Conservation (phyloP, 495 filamentous ascomycete species). For the Xylaria telfairii region DNA sequence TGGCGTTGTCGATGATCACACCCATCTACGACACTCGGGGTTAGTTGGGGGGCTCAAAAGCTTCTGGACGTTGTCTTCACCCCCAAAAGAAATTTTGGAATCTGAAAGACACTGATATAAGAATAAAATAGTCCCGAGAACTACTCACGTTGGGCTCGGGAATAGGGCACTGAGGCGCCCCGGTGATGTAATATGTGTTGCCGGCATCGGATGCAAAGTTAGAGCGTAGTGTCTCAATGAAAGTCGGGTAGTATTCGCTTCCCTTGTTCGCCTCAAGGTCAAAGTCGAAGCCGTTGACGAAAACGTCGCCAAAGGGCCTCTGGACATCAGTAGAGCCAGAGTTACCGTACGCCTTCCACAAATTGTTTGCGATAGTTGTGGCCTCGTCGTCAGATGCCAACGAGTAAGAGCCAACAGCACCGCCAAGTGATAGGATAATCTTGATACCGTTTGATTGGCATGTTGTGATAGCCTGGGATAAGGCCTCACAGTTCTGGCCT, state of each 20-base stretch:
- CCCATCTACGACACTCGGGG: too few species aligned
- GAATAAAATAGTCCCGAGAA: too few species aligned
- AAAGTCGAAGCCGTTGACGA: conserved; percentile 64
- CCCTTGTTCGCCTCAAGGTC: conserved; percentile 51
- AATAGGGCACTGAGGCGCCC: conserved; percentile 59
- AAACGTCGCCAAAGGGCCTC: conserved; percentile 54
- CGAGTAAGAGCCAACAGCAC: conserved; percentile 43
- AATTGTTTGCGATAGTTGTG: conserved; percentile 54
- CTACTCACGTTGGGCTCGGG: conserved; percentile 58
- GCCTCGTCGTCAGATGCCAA: conserved; percentile 49
- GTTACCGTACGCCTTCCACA: conserved; percentile 60
- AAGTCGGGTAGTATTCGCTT: conserved; percentile 49
- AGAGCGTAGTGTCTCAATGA: conserved; percentile 50
- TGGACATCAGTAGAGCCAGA: conserved; percentile 39
- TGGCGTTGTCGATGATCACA: conserved; percentile 47
- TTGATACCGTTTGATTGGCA: conserved; percentile 57
- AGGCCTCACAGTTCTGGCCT: conserved; percentile 50
- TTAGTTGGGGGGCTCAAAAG: too few species aligned
- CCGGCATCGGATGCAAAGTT: conserved; percentile 44
- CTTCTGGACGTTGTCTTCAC: too few species aligned
- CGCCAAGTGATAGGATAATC: conserved; percentile 57
- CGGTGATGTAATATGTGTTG: conserved; percentile 61
- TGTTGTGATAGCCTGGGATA: conserved; percentile 51
- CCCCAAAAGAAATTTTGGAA: too few species aligned
- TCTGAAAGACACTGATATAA: too few species aligned